A percentile compares a stretch with the other conserved stretches of the same genome.
phyloP scores from a whole-genome alignment of 306 rosid species.

The Acacia acuminata region DNA sequence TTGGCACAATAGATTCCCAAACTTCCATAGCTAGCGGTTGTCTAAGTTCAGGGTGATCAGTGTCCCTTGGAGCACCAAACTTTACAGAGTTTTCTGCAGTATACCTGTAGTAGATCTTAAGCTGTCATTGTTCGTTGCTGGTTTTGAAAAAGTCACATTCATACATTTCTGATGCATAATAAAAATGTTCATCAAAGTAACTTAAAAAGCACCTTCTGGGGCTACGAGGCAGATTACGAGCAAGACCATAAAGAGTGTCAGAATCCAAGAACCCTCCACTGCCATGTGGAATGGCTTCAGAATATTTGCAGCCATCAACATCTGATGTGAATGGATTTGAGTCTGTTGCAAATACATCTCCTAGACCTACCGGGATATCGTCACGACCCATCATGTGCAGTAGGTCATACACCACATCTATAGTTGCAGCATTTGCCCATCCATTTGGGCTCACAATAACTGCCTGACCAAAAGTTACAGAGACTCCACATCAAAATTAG shows the following conservation, averaged over 20 bases:
- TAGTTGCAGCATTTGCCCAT: slow-evolving; percentile 94
- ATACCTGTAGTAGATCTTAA: slow-evolving; percentile 46
- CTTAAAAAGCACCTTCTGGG: slow-evolving; percentile 66
- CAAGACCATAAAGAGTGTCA: slow-evolving; percentile 87
- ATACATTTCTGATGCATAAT: background rate
- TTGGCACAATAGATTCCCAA: slow-evolving; percentile 64
- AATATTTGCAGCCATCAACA: slow-evolving; percentile 72
- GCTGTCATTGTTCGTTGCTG: no score
- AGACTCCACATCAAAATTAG: background rate
- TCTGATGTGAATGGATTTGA: slow-evolving; percentile 47
- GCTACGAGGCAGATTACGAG: slow-evolving; percentile 77
- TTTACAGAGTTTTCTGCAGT: slow-evolving; percentile 64
- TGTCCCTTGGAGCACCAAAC: slow-evolving; percentile 65
- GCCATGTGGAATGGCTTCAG: slow-evolving; percentile 80
- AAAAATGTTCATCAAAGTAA: background rate
- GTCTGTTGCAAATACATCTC: slow-evolving; percentile 69
- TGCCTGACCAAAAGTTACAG: slow-evolving; percentile 49
- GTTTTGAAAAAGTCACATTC: background rate
- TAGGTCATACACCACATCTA: slow-evolving; percentile 74
- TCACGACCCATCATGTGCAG: slow-evolving; percentile 99
- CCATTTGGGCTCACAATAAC: slow-evolving; percentile 88
- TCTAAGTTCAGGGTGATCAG: slow-evolving; percentile 72
- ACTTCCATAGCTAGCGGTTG: slow-evolving; percentile 74
- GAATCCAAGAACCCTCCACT: slow-evolving; percentile 86
- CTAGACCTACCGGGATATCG: slow-evolving; percentile 80